phyloP scores from a whole-genome alignment of 2,329 filamentous ascomycete genomes.

The Orbilia oligospora region DNA sequence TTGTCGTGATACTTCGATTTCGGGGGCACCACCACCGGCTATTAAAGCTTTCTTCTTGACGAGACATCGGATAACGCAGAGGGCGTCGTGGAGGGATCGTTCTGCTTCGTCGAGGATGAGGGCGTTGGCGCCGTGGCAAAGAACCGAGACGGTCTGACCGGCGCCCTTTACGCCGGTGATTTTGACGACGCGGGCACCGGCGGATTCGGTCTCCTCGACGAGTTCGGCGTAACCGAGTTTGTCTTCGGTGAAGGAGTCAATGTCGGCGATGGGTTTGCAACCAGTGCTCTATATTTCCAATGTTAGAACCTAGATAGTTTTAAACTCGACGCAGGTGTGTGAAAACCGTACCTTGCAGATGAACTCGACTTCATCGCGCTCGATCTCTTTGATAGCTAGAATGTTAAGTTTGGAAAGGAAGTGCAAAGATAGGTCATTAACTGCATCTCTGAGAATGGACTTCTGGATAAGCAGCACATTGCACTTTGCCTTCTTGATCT shows the following conservation, averaged over 20 bases:
- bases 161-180: slow-evolving; percentile 89
- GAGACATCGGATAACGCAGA: slow-evolving; percentile 95
- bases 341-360: slow-evolving; percentile 80
- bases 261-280: slow-evolving; percentile 98
- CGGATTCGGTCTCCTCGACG: slow-evolving; percentile 89
- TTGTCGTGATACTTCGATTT: slow-evolving; percentile 94
- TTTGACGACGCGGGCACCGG: slow-evolving; percentile 93
- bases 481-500: slow-evolving; percentile 99
- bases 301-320: background rate
- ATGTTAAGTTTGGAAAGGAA: slow-evolving; percentile 98
- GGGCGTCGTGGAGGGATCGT: slow-evolving; percentile 94
- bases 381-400: slow-evolving; percentile 95
- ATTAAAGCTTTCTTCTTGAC: slow-evolving; percentile 99
- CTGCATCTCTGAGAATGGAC: slow-evolving; percentile 95
- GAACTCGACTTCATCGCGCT: slow-evolving; percentile 98
- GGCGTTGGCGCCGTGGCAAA: slow-evolving; percentile 92
- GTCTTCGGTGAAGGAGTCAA: slow-evolving; percentile 98
- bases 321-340: background rate
- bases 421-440: slow-evolving; percentile 97
- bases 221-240: slow-evolving; percentile 95
- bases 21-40: slow-evolving; percentile 93
- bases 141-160: slow-evolving; percentile 91
- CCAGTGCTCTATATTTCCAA: slow-evolving; percentile 77
- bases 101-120: slow-evolving; percentile 97
- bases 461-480: slow-evolving; percentile 99